Percentiles rank a stretch among this genome's conserved stretches.
Conservation (phyloP, 306 rosid genomes). For the Quercus aquifolioides region DNA sequence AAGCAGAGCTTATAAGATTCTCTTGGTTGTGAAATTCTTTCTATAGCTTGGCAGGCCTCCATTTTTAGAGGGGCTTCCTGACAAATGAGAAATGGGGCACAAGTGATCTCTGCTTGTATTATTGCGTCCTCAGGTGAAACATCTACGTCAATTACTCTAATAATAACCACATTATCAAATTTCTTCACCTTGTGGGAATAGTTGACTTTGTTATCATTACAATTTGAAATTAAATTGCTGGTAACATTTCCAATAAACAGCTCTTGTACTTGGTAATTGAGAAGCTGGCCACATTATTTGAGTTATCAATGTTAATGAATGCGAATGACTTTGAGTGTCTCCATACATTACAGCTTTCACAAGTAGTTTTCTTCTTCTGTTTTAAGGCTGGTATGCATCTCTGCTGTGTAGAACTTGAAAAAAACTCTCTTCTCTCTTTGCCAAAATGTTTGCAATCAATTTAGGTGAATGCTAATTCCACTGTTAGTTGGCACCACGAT, state of each 20-base stretch:
- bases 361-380: background rate
- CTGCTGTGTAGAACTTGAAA: background rate
- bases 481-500: background rate
- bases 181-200: background rate
- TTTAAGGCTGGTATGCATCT: background rate
- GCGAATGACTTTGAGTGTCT: background rate
- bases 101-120: background rate
- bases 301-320: background rate
- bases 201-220: background rate
- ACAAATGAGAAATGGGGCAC: background rate
- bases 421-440: background rate
- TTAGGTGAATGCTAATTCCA: background rate
- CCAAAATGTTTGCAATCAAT: background rate
- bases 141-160: background rate
- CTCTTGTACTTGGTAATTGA: background rate
- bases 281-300: background rate
- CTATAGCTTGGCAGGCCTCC: background rate
- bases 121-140: background rate
- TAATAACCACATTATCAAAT: background rate
- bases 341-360: background rate
- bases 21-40: background rate
- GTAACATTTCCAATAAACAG: background rate
- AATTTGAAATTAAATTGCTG: background rate
- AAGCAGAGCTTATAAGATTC: background rate
- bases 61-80: background rate